Base-by-base conservation (phyloP, 2,329 filamentous ascomycete genomes). In the Aspergillus ochraceus region DNA sequence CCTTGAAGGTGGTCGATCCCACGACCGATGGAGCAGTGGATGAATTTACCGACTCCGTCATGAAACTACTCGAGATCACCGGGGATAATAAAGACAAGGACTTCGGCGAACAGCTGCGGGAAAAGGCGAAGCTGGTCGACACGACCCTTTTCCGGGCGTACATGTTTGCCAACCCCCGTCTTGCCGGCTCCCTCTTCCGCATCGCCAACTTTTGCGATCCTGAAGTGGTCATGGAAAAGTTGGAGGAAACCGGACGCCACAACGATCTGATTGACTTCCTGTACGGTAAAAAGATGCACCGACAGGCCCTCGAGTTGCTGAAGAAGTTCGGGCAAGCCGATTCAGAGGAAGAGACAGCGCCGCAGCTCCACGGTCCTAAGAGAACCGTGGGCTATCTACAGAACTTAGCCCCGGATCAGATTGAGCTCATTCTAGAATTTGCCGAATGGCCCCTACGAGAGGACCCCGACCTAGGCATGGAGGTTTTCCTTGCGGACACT, bases 161-260 rank as follows among this genome's bases (percentile, higher is more conserved):
- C 75, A 98, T 99, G 93, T 92, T 94, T 70, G 92, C 90, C 4
- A 88, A 88, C 8, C 94, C 95, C 4, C 87, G 89, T 6, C 82
- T 99, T 11, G 92, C 92, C 3, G 90, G 91, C 2, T 91, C 93
- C 0, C 84, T 99, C 0, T 98, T 99, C 79, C 92, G 95, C 24
- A 91, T 98, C 54, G 89, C 93, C 71, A 99, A 99, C 74, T 98
- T 97, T 72, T 98, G 95, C 74, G 94, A 99, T 68, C 94, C 95
- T 0, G 89, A 91, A 30, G 95, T 98, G 2, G 94, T 99, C 22
- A 95, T 97, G 72, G 91, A 97, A 75, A 92, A 92, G 68, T 81
- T 99, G 4, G 87, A 97, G 60, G 91, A 97, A 73, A 91, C 89
- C 46, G 90, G 90, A 59, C 87, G 93, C 32, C 97, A 96, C 76